Evolutionary conservation across 2,329 filamentous ascomycete genomes (phyloP).

Genomic region (Trichoderma sp.): DNA sequence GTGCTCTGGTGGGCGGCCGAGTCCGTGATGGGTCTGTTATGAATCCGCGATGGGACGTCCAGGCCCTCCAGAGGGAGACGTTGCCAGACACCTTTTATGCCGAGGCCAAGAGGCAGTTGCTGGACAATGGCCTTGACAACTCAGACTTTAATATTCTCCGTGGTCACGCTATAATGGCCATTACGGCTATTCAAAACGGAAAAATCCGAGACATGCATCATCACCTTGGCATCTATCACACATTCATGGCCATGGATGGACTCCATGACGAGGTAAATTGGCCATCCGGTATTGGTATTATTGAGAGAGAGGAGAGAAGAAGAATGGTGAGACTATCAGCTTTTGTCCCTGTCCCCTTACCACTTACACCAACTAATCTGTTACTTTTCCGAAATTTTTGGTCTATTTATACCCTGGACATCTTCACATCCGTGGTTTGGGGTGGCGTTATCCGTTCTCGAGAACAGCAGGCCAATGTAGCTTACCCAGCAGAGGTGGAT

Average conservation of each 20-base stretch:
- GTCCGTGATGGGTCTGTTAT: constrained; percentile 51
- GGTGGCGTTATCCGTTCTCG: constrained; percentile 30
- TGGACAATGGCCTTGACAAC: background rate
- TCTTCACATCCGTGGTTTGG: constrained; percentile 56
- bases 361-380: background rate
- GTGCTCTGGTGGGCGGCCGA: constrained; percentile 50
- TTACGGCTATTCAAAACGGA: constrained; percentile 54
- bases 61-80: constrained; percentile 28
- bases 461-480: constrained; percentile 30
- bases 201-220: constrained; percentile 51
- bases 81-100: constrained; percentile 28
- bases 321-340: constrained; percentile 41
- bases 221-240: constrained; percentile 53
- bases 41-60: constrained; percentile 41
- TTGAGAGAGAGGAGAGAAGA: constrained; percentile 50
- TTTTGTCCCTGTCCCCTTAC: background rate
- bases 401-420: constrained; percentile 59
- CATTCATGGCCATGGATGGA: constrained; percentile 48
- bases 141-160: constrained; percentile 26
- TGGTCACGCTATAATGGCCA: constrained; percentile 46
- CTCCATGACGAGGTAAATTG: constrained; percentile 57
- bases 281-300: constrained; percentile 45
- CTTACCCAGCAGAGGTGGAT: constrained; percentile 34
- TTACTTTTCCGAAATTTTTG: constrained; percentile 40
- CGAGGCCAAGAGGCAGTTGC: constrained; percentile 26